Base-by-base conservation (phyloP, 352 stramenopile species). In the Pythium brachiatum region DNA sequence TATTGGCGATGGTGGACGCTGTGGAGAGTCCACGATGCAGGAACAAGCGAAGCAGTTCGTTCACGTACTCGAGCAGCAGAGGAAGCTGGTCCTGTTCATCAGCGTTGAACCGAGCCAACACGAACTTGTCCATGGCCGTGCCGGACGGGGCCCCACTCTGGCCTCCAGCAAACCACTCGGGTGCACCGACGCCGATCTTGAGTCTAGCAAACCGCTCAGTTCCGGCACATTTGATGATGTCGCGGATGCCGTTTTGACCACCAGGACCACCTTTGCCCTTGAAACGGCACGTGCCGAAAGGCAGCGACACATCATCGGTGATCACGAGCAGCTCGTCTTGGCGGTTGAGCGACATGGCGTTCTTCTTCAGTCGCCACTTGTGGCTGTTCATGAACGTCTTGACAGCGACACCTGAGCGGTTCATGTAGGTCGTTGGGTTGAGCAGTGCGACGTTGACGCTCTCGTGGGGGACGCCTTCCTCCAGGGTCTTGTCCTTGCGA, bases 321-420 rank as follows among this genome's bases (percentile, higher is more conserved):
- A 94, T 56, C 27, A 95, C 86, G 18, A 95, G 80, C 62, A 95
- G 69, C 57, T 95, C 86, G 55, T 95, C 86, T 54, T 94, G 83
- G 48, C 82, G 82, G 61, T 90, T 93, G 32, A 94, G 62, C 9
- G 81, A 62, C 46, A 94, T 73, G 47, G 84, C 67, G 39, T 94
- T 95, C 67, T 88, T 89, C 73, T 95, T 95, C 21, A 95, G 73
- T 23, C 84, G 79, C 81, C 86, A 95, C 21, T 75, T 81, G 48
- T 95, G 83, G 20, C 70, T 70, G 58, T 91, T 76, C 81, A 95
- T 90, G 51, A 93, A 94, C 13, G 78, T 79, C 46, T 83, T 73
- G 21, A 95, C 86, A 0, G 84, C 79, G 31, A 76, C 81, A 18
- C 86, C 86, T 9, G 83, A 93, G 54, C 84, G 85, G 67, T 95